Conservation (phyloP, 495 filamentous ascomycete genomes). For the Hyaloscypha variabilis region DNA sequence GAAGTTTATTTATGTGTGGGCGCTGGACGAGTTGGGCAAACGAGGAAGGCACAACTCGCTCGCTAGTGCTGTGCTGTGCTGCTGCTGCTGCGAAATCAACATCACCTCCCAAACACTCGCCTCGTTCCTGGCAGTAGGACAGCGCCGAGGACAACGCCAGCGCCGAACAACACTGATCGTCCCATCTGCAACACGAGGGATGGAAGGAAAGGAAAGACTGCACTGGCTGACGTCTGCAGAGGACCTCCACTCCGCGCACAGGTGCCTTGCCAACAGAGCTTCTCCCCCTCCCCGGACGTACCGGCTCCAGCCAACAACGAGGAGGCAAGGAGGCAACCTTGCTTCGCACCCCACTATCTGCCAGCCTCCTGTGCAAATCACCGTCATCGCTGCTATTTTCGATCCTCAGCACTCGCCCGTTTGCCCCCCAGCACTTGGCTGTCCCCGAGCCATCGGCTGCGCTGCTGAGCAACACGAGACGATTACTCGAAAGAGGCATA, state of each 20-base stretch:
- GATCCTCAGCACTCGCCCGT: background rate
- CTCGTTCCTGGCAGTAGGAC: background rate
- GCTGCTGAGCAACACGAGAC: conserved; percentile 13
- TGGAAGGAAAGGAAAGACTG: too few species aligned
- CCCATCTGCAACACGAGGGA: background rate
- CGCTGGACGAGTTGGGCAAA: background rate
- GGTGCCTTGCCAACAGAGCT: background rate
- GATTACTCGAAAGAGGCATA: conserved; percentile 8
- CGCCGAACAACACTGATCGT: background rate
- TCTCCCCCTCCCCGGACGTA: background rate
- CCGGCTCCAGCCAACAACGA: background rate
- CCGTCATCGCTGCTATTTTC: conserved; percentile 13
- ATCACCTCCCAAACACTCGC: background rate
- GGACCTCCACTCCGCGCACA: background rate
- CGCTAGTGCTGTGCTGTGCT: too few species aligned
- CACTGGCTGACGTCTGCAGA: too few species aligned
- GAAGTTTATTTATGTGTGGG: conserved; percentile 4
- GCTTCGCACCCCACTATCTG: background rate
- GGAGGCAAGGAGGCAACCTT: background rate
- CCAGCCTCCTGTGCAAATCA: conserved; percentile 7
- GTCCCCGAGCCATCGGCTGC: background rate
- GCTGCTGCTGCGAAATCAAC: background rate
- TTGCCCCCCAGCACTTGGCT: background rate
- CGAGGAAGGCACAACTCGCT: background rate
- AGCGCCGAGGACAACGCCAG: background rate